Evolutionary conservation across 2,329 filamentous ascomycete species (phyloP).

Genomic region (Paramyrothecium roridum): DNA sequence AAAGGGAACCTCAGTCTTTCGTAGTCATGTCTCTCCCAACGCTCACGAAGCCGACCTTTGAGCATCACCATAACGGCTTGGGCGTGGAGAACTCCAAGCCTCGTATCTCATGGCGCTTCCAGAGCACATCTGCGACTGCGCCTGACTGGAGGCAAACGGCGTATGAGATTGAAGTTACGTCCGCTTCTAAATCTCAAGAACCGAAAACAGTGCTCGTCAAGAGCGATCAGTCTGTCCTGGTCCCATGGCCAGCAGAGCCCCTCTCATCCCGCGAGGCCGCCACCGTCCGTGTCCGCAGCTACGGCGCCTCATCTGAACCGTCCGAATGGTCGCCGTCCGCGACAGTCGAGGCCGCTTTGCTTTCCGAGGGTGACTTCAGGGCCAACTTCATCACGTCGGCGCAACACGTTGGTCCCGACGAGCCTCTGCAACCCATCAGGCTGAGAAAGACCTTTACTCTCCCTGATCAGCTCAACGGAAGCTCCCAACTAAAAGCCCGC

Average conservation of each 20-base stretch:
- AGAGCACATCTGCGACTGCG: not conserved
- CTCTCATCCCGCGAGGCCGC: slow-evolving; percentile 22
- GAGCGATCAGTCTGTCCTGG: slow-evolving; percentile 5
- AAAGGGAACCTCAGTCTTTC: not conserved
- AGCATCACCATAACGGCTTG: slow-evolving; percentile 12
- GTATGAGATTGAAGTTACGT: slow-evolving; percentile 13
- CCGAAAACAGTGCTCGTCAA: slow-evolving; percentile 1
- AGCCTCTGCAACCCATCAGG: slow-evolving; percentile 2
- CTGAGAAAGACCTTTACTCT: slow-evolving; percentile 4
- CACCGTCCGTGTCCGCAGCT: slow-evolving; percentile 21
- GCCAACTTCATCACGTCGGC: slow-evolving; percentile 3
- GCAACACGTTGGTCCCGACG: slow-evolving; percentile 1
- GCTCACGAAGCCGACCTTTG: slow-evolving; percentile 5
- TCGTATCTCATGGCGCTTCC: slow-evolving; percentile 14
- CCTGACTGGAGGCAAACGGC: slow-evolving; percentile 10
- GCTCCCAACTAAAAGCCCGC: slow-evolving; percentile 9
- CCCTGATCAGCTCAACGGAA: not conserved
- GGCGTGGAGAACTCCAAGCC: slow-evolving; percentile 8
- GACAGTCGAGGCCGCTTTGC: slow-evolving; percentile 1
- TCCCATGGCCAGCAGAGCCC: slow-evolving; percentile 12
- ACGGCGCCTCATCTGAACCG: slow-evolving; percentile 9
- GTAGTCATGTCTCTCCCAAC: not conserved
- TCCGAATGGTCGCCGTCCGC: not conserved
- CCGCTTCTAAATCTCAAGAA: not conserved
- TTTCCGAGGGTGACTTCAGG: not conserved